Base-by-base conservation (phyloP, 2,329 filamentous ascomycete genomes). In the Magnaporthiopsis rhizophila region DNA sequence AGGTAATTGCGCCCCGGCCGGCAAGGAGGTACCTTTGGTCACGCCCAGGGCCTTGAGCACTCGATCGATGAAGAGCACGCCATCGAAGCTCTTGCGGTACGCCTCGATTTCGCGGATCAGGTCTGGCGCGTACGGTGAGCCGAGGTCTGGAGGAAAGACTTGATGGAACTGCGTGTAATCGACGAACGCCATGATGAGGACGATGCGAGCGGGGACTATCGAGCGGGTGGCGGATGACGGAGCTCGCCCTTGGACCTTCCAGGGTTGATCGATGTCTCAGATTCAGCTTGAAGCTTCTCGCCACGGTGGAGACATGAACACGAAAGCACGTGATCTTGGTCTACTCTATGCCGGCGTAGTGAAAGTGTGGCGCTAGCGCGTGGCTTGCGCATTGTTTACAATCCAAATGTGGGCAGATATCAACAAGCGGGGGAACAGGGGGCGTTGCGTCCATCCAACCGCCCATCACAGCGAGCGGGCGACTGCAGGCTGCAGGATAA, bases 51-150 rank as follows among this genome's bases (percentile, higher is more conserved):
- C 82, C 64, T 83, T 85, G 66, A 95, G 78, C 57, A 96, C 85
- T 64, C 89, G 86, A 74, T 96, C 91, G 72, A 94, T 88, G 75
- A 95, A 96, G 65, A 94, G 83, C 65, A 83, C 79, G 69, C 89
- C 88, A 66, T 88, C 86, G 26, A 92, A 80, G 61, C 77, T 82
- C 71, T 87, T 89, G 69, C 90, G 87, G 71, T 85, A 85, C 36
- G 81, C 77, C 65, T 89, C 81, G 64, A 92, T 90, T 61, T 86
- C 82, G 61, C 87, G 82, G 64, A 86, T 77, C 38, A 82, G 74
- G 66, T 83, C 81, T 65, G 85, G 81, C 71, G 86, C 83, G 74
- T 90, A 91, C 2, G 83, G 81, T 65, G 85, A 85, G 6, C 83
- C 81, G 7, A 81, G 77, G 64, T 86, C 82, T 57, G 83, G 79